Percentiles rank a stretch among this genome's conserved stretches.
phyloP scores from a whole-genome alignment of 257 asterid genomes.

The Solanum gracilifrons region DNA sequence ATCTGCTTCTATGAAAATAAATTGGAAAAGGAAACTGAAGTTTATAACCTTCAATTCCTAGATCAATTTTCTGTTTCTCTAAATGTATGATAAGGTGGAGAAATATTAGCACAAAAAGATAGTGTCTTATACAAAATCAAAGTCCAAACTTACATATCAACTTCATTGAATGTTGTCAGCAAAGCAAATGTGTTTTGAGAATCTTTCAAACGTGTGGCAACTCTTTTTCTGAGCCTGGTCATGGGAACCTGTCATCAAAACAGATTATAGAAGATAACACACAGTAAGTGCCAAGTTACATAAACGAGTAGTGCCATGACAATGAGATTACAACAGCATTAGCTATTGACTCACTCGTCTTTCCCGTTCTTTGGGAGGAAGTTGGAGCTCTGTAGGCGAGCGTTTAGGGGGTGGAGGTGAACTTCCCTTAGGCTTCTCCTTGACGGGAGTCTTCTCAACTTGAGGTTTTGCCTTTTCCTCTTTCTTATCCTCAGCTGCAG shows the following conservation, averaged over 20 bases:
- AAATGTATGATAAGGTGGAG: not conserved
- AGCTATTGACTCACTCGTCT: slow-evolving; percentile 52
- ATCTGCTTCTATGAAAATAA: not conserved
- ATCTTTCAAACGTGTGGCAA: slow-evolving; percentile 91
- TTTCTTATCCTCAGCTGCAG: slow-evolving; percentile 48
- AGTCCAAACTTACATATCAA: slow-evolving; percentile 69
- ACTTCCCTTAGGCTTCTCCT: slow-evolving; percentile 42
- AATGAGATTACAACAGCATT: not conserved
- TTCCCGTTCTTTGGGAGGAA: slow-evolving; percentile 96
- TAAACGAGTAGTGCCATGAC: not conserved
- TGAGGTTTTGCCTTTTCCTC: slow-evolving; percentile 39
- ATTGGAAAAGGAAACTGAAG: not conserved
- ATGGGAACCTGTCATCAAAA: slow-evolving; percentile 63
- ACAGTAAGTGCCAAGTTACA: not conserved
- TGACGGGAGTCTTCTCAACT: slow-evolving; percentile 40
- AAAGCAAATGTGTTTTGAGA: slow-evolving; percentile 95
- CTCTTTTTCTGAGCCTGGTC: slow-evolving; percentile 96
- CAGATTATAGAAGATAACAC: not conserved
- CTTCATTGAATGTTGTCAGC: slow-evolving; percentile 96
- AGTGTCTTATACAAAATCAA: not conserved
- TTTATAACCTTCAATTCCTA: not conserved
- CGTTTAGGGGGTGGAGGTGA: slow-evolving; percentile 47
- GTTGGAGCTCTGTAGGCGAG: slow-evolving; percentile 80
- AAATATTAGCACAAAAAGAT: not conserved
- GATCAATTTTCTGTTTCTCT: not conserved